Conservation (phyloP, 352 stramenopile species). For the Globisporangium rhizosaccharum region DNA sequence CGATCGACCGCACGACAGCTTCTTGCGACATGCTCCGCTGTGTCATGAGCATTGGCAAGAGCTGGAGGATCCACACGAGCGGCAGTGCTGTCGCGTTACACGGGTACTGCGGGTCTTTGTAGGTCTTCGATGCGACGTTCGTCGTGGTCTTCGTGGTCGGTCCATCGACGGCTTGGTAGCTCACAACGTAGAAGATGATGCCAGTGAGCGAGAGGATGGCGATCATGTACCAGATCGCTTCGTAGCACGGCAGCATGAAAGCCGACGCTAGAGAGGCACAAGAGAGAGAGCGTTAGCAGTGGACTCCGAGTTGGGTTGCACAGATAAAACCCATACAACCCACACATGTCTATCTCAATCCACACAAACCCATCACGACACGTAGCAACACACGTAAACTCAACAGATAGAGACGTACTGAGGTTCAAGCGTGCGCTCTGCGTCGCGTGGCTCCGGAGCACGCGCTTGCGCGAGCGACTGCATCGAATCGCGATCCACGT, state of each 20-base stretch:
- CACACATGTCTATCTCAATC: neutral
- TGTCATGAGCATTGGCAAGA: constrained; percentile 83
- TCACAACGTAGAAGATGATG: constrained; percentile 46
- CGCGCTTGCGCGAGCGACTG: constrained; percentile 66
- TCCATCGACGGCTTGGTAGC: constrained; percentile 29
- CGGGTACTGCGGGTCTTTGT: constrained; percentile 32
- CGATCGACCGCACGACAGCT: constrained; percentile 62
- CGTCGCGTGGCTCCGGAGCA: constrained; percentile 44
- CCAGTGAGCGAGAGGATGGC: constrained; percentile 42
- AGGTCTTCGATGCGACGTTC: constrained; percentile 1
- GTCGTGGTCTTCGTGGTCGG: neutral
- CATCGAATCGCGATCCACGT: constrained; percentile 67
- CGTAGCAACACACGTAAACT: neutral
- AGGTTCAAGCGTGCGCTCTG: constrained; percentile 63
- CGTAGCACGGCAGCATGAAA: constrained; percentile 87
- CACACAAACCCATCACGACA: neutral
- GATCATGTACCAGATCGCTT: constrained; percentile 83
- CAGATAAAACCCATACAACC: no score
- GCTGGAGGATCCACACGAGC: constrained; percentile 67
- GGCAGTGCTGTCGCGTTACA: constrained; percentile 54
- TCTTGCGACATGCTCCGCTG: constrained; percentile 76
- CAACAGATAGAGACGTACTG: constrained; percentile 40
- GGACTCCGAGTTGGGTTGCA: no score
- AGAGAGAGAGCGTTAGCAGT: neutral
- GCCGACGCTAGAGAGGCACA: constrained; percentile 41